phyloP scores from a whole-genome alignment of 2,329 filamentous ascomycete species.

The Phialophora tarda region DNA sequence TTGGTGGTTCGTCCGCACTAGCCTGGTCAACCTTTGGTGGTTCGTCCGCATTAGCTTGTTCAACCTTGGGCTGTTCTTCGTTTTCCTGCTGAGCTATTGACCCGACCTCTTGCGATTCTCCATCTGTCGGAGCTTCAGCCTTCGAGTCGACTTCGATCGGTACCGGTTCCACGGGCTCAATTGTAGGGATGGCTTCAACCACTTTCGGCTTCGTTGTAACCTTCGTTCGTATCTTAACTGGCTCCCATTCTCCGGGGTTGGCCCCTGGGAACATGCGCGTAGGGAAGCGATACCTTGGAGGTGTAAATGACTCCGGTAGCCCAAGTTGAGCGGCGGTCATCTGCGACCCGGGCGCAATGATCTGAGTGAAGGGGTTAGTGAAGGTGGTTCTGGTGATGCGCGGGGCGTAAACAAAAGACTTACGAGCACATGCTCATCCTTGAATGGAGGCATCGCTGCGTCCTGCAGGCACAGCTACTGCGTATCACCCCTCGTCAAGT shows the following conservation, averaged over 20 bases:
- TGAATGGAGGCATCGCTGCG: conserved; percentile 55
- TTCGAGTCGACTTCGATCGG: conserved; percentile 10
- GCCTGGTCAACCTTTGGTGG: conserved; percentile 37
- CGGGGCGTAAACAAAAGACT: conserved; percentile 32
- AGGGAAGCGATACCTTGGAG: conserved; percentile 81
- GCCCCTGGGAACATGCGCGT: conserved; percentile 90
- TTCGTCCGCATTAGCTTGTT: conserved; percentile 48
- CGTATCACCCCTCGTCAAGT: conserved; percentile 16
- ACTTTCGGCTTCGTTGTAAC: conserved; percentile 42
- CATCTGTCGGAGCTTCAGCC: neutral
- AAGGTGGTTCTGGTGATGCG: conserved; percentile 2
- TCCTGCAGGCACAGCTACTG: conserved; percentile 9
- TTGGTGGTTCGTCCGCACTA: conserved; percentile 4
- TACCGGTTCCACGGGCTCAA: conserved; percentile 4
- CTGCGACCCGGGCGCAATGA: conserved; percentile 73
- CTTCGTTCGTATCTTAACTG: conserved; percentile 73
- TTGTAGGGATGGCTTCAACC: conserved; percentile 12
- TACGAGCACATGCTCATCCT: conserved; percentile 60
- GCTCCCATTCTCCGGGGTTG: conserved; percentile 79
- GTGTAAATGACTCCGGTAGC: conserved; percentile 86
- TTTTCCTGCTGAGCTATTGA: conserved; percentile 9
- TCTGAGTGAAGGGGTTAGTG: conserved; percentile 42
- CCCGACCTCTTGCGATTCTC: conserved; percentile 17
- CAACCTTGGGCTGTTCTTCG: conserved; percentile 40
- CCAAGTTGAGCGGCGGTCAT: conserved; percentile 91